Conservation (phyloP, 2,329 filamentous ascomycete genomes). For the Cucurbitaria berberidis region DNA sequence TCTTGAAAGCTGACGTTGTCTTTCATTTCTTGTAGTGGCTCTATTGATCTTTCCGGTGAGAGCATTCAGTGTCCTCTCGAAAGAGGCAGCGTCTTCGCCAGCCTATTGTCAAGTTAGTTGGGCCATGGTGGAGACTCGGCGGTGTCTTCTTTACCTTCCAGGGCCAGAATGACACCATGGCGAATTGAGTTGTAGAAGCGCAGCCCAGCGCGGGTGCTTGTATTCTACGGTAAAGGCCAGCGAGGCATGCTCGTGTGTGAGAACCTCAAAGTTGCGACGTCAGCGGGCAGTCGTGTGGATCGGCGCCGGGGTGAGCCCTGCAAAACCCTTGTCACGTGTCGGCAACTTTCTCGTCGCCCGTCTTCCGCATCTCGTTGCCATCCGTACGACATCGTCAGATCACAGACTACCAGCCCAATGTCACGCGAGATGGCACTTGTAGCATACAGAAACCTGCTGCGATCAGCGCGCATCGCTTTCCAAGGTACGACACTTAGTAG, state of each 20-base stretch:
- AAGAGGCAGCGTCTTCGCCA: conserved; percentile 83
- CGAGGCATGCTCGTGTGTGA: conserved; percentile 36
- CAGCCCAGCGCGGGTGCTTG: conserved; percentile 36
- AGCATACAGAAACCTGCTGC: conserved; percentile 82
- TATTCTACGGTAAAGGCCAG: conserved; percentile 27
- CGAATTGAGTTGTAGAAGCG: conserved; percentile 24
- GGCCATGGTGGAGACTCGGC: not conserved
- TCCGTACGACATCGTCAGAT: not conserved
- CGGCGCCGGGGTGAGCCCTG: conserved; percentile 24
- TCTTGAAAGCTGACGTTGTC: conserved; percentile 72
- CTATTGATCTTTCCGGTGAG: conserved; percentile 83
- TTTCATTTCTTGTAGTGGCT: conserved; percentile 75
- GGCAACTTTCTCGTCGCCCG: conserved; percentile 27
- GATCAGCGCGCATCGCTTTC: conserved; percentile 83
- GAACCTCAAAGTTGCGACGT: conserved; percentile 23
- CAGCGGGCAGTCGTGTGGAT: conserved; percentile 32
- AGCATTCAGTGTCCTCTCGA: conserved; percentile 86
- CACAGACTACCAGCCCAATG: conserved; percentile 12
- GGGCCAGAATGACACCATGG: conserved; percentile 85
- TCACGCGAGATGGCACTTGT: conserved; percentile 64
- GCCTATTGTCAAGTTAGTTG: conserved; percentile 58
- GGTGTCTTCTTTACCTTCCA: conserved; percentile 48
- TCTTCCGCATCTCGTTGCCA: conserved; percentile 15
- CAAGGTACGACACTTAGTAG: conserved; percentile 62
- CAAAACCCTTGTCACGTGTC: conserved; percentile 27